Evolutionary conservation across 768 basidiomycete species (phyloP), one percentile per base, ranked within the genome.

Genomic region (Naematelia aurantialba): DNA sequence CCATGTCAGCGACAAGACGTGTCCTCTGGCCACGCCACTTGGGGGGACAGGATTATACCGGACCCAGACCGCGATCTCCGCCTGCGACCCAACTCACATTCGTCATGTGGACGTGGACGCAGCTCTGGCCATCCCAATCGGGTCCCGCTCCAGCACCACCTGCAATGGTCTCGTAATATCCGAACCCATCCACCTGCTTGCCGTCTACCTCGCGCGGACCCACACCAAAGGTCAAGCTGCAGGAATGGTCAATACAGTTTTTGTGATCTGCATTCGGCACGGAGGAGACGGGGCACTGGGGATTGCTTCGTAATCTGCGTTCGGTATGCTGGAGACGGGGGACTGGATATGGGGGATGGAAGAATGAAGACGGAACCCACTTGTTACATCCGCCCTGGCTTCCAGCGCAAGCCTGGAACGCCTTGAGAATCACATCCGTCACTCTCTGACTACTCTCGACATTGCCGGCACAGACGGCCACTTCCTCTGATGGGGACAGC

Each of bases 401-500:
- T 0, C 91, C 93, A 17, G 91, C 91, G 48, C 86, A 87, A 2
- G 90, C 91, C 67, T 88, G 83, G 80, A 97, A 96, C 0, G 92
- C 91, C 74, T 88, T 90, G 31, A 97, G 79, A 30, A 97, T 88
- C 1, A 93, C 91, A 71, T 97, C 93, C 1, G 93, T 89, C 46
- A 94, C 89, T n/a, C 93, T 82, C 71, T 94, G 92, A 4, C 87
- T 89, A 2, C 91, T 92, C 46, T 90, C 79, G 1, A 93, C 91
- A 71, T 96, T 97, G 11, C 92, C 92, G 27, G 89, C 91, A 63
- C 91, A 93, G 4, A 94, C 91, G 0, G 92, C 93, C 10, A 89
- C 89, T 0, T 89, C 91, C 45, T 84, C 83, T 12, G 88, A 88
- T 0, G 92, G 93, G 4, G 85, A 83, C 26, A 97, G 80, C 12